phyloP scores from a whole-genome alignment of 2,329 filamentous ascomycete species.

The Pseudogymnoascus sp. region DNA sequence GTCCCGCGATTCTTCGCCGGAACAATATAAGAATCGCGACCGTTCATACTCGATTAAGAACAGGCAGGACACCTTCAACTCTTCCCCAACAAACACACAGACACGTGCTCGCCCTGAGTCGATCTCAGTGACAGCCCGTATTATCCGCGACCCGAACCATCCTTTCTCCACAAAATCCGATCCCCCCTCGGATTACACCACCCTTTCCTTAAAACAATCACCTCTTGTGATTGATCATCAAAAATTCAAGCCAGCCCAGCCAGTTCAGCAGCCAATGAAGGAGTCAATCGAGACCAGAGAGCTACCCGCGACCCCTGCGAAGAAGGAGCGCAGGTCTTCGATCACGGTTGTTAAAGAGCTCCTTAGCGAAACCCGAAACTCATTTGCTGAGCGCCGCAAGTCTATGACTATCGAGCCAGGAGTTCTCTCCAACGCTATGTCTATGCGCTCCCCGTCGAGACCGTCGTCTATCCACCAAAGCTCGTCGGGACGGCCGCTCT shows the following conservation, averaged over 20 bases:
- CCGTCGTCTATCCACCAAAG: conserved; percentile 40
- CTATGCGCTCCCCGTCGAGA: conserved; percentile 34
- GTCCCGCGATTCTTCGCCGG: conserved; percentile 41
- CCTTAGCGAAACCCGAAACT: conserved; percentile 50
- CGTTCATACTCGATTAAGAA: conserved; percentile 22
- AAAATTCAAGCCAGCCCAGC: conserved; percentile 21
- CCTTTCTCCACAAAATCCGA: conserved; percentile 35
- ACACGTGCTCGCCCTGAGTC: conserved; percentile 56
- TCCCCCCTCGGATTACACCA: conserved; percentile 36
- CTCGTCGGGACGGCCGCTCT: conserved; percentile 44
- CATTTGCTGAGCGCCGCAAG: conserved; percentile 38
- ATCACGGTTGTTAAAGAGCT: conserved; percentile 45
- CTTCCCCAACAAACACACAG: conserved; percentile 17
- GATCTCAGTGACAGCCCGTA: conserved; percentile 80
- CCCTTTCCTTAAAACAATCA: conserved; percentile 49
- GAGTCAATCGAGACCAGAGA: background rate
- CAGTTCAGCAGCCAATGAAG: background rate
- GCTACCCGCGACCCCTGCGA: conserved; percentile 11
- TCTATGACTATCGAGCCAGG: conserved; percentile 36
- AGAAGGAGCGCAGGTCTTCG: conserved; percentile 44
- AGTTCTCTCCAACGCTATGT: conserved; percentile 21
- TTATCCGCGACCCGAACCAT: conserved; percentile 57
- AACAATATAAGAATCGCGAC: conserved; percentile 27
- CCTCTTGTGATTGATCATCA: conserved; percentile 51
- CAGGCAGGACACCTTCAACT: conserved; percentile 20